These are phyloP conservation scores for Lodderomyces theae DNA, from an alignment of 1,139 yeast genomes.

Conservation along the genomic window DNA sequence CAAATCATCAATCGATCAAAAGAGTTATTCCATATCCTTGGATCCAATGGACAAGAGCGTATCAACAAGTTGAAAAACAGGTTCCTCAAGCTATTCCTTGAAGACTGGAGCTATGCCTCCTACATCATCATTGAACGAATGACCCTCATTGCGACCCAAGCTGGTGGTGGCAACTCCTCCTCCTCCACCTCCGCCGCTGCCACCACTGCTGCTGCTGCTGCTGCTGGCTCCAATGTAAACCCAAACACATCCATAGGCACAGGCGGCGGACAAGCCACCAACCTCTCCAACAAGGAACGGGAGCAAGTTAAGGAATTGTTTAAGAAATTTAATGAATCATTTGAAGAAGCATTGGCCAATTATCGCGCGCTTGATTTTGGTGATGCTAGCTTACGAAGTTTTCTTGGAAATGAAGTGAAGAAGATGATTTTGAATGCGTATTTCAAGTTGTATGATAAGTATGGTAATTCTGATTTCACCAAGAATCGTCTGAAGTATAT, in stretches of 20 bases:
- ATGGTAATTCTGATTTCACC: constrained; percentile 66
- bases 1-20: constrained; percentile 65
- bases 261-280: constrained; percentile 14
- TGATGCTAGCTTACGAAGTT: constrained; percentile 62
- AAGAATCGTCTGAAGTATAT: constrained; percentile 72
- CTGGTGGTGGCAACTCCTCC: constrained; percentile 8
- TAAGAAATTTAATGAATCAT: constrained; percentile 74
- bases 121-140: constrained; percentile 67
- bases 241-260: constrained; percentile 9
- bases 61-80: constrained; percentile 69
- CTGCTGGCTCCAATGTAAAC: background rate
- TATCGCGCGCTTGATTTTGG: constrained; percentile 65
- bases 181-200: too few species aligned
- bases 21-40: constrained; percentile 51
- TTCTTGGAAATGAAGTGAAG: constrained; percentile 61
- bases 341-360: constrained; percentile 67
- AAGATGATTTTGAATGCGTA: constrained; percentile 78
- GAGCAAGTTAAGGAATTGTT: constrained; percentile 86
- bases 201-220: too few species aligned
- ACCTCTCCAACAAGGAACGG: constrained; percentile 62
- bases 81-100: constrained; percentile 70
- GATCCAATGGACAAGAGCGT: constrained; percentile 63
- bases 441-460: constrained; percentile 77
- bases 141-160: constrained; percentile 40
- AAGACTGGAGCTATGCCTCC: constrained; percentile 83